Percentiles rank a stretch among this genome's conserved stretches.
phyloP scores from a whole-genome alignment of 2,329 filamentous ascomycete genomes.

The Fonsecaea monophora region DNA sequence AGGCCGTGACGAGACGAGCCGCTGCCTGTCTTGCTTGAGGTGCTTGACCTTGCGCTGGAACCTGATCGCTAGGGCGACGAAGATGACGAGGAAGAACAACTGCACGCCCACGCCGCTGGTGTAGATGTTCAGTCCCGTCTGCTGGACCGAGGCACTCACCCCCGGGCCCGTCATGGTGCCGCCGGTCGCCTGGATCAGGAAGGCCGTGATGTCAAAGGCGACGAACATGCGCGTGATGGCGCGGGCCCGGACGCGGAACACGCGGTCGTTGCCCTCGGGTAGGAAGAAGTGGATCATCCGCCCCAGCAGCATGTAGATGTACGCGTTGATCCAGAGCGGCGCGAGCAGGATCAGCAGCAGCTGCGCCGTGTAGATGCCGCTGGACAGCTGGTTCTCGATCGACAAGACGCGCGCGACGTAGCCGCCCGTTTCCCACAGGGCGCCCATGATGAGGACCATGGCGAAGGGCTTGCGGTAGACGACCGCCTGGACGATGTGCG shows the following conservation, averaged over 20 bases:
- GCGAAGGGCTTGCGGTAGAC: slow-evolving; percentile 49
- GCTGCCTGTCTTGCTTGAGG: slow-evolving; percentile 1
- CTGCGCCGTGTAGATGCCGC: slow-evolving; percentile 42
- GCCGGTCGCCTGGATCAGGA: slow-evolving; percentile 54
- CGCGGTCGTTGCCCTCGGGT: slow-evolving; percentile 36
- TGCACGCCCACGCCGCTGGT: slow-evolving; percentile 56
- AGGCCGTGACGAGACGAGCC: background rate
- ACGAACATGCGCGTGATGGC: slow-evolving; percentile 52
- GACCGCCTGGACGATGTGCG: slow-evolving; percentile 48
- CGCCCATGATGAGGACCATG: slow-evolving; percentile 56
- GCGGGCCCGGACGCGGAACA: slow-evolving; percentile 50
- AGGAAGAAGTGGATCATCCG: slow-evolving; percentile 56
- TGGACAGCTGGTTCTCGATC: slow-evolving; percentile 28
- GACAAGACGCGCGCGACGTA: slow-evolving; percentile 46
- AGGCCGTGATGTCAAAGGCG: slow-evolving; percentile 52
- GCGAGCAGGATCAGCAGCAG: slow-evolving; percentile 56
- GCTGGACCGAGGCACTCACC: slow-evolving; percentile 37
- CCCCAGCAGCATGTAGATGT: slow-evolving; percentile 56
- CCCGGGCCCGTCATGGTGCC: slow-evolving; percentile 47
- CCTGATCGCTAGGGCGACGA: slow-evolving; percentile 55
- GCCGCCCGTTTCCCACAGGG: slow-evolving; percentile 51
- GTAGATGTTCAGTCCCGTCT: slow-evolving; percentile 56
- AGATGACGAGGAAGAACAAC: slow-evolving; percentile 59
- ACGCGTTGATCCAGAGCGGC: slow-evolving; percentile 57
- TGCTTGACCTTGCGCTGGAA: slow-evolving; percentile 56